Base-by-base conservation (phyloP, 2,329 filamentous ascomycete genomes). In the Colletotrichum sp. region DNA sequence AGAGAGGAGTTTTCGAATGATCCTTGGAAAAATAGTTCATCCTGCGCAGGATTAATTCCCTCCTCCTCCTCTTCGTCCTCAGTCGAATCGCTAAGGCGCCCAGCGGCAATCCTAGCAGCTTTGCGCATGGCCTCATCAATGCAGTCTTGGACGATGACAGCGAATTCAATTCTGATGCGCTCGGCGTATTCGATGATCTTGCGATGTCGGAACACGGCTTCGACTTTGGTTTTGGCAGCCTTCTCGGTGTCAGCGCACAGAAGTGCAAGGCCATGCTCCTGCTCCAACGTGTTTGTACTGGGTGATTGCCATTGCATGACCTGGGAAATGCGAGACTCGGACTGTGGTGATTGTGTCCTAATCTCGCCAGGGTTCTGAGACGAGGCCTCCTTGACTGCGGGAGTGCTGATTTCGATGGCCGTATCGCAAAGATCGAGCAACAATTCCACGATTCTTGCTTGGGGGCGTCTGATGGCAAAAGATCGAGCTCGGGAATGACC, bases 241-340 rank as follows among this genome's bases (percentile, higher is more conserved):
- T 91, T 93, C 83, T 97, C 95, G 0, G 96, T 99, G 82, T 99
- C 97, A 16, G 95, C 91, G 82, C 96, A 98, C n/a, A 99, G 87
- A 30, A 96, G 85, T 49, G 95, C 94, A 28, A 99, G 88, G 0
- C 97, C 97, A 81, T 98, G 95, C 82, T 99, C 96, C 83, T 98
- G 96, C 78, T 99, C 97, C 18, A 98, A 86, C 0, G 96, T 97
- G 81, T 96, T 96, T 66, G 94, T 94, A 80, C 95, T 96, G 1
- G 97, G 97, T 7, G 96, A 98, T 81, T 98, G 96, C 97, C 98
- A 99, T 83, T 98, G 96, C 79, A 98, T 85, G 8, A 99, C 96
- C 84, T 99, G 97, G 2, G 95, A 95, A 80, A 99, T 98, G 36
- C 96, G 93, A 59, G 95, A 97, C 83, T 99, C 97, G 0, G 98